A percentile compares a stretch with the other conserved stretches of the same genome.
Evolutionary conservation across 2,329 filamentous ascomycete species (phyloP).

Genomic region (Fusarium compactum): DNA sequence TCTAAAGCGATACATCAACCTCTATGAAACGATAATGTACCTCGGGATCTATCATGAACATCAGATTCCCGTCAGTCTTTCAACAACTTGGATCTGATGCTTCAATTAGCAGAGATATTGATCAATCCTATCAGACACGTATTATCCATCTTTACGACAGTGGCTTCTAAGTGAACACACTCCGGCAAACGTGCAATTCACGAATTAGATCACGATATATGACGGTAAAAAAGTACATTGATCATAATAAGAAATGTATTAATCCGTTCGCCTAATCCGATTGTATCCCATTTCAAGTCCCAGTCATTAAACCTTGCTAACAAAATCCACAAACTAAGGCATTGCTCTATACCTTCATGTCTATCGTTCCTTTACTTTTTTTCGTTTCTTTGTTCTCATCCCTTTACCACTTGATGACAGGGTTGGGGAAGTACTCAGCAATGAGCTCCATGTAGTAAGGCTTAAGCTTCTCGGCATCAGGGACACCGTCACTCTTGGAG

Average conservation of each 20-base stretch:
- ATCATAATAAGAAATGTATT: constrained; percentile 23
- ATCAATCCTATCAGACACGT: neutral
- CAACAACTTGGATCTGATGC: neutral
- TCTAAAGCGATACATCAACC: neutral
- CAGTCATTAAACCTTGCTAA: constrained; percentile 7
- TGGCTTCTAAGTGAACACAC: neutral
- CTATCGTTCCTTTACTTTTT: constrained; percentile 1
- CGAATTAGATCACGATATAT: neutral
- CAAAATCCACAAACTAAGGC: constrained; percentile 11
- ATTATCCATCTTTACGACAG: neutral
- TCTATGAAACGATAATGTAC: neutral
- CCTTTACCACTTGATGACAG: constrained; percentile 55
- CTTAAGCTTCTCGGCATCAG: constrained; percentile 81
- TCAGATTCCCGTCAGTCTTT: neutral
- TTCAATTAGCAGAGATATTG: neutral
- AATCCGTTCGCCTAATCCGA: constrained; percentile 24
- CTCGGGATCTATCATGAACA: neutral
- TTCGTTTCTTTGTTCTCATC: neutral
- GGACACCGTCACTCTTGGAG: constrained; percentile 88
- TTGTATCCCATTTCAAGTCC: constrained; percentile 18
- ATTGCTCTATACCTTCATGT: constrained; percentile 9
- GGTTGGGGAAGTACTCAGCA: constrained; percentile 58
- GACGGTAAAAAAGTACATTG: neutral
- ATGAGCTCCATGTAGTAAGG: constrained; percentile 60
- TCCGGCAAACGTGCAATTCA: no score